phyloP scores from a whole-genome alignment of 148 eudicot species.

The Polygonum maritimum region DNA sequence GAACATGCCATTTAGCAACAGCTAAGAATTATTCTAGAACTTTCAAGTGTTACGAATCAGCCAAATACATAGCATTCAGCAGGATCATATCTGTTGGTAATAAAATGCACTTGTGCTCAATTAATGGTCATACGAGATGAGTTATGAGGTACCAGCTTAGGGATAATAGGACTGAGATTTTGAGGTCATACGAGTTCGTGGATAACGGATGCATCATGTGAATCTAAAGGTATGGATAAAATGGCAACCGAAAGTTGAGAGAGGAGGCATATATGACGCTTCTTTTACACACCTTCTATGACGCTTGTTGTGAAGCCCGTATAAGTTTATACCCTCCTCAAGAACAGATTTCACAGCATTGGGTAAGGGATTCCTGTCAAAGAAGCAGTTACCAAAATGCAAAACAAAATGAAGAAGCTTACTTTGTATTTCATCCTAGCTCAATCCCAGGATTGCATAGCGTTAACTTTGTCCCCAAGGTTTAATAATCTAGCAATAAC shows the following conservation, averaged over 20 bases:
- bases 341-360: constrained; percentile 52
- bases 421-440: neutral
- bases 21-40: neutral
- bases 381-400: neutral
- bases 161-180: neutral
- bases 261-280: neutral
- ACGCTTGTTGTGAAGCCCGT: constrained; percentile 50
- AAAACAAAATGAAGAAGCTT: neutral
- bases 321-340: constrained; percentile 81
- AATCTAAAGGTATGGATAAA: neutral
- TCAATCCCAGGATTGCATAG: neutral
- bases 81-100: neutral
- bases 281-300: constrained; percentile 48
- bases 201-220: neutral
- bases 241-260: neutral
- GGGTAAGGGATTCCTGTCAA: constrained; percentile 61
- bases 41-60: neutral
- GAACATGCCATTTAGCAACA: neutral
- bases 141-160: neutral
- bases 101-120: neutral
- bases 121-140: neutral
- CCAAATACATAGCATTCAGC: neutral
- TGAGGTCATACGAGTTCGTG: neutral
- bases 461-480: too few relatives aligned
- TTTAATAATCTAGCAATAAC: too few relatives aligned